Percentiles rank a stretch among this genome's conserved stretches.
phyloP scores from a whole-genome alignment of 805 yeast genomes.

The Kuraishia borneana region DNA sequence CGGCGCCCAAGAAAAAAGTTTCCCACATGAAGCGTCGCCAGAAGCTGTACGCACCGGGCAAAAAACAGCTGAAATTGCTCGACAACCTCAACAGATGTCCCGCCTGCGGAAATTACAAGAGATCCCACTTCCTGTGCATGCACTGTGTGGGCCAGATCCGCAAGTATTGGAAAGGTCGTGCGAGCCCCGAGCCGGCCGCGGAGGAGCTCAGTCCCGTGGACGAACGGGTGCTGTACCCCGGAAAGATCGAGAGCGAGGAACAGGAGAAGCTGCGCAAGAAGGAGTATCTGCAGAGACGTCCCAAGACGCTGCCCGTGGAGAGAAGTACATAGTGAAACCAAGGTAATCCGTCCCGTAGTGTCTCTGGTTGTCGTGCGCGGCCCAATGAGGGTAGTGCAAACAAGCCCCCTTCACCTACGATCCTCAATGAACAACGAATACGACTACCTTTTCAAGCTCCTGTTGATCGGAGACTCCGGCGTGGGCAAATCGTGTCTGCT shows the following conservation, averaged over 20 bases:
- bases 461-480: conserved; percentile 96
- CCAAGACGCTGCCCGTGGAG: conserved; percentile 43
- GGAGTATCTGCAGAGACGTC: conserved; percentile 44
- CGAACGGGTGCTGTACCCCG: conserved; percentile 61
- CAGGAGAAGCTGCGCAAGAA: conserved; percentile 38
- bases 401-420: conserved; percentile 3
- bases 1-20: conserved; percentile 90
- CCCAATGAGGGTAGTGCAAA: too few relatives aligned
- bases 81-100: conserved; percentile 84
- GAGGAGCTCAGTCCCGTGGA: conserved; percentile 41
- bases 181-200: conserved; percentile 12
- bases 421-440: conserved; percentile 83
- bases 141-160: conserved; percentile 79
- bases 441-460: conserved; percentile 92
- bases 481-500: conserved; percentile 96
- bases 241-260: conserved; percentile 39
- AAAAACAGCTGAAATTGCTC: conserved; percentile 67
- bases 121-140: conserved; percentile 89
- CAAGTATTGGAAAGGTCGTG: conserved; percentile 49
- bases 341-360: too few relatives aligned
- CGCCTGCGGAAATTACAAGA: conserved; percentile 85
- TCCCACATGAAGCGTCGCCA: conserved; percentile 81
- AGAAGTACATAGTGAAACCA: background rate
- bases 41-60: conserved; percentile 72
- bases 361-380: too few relatives aligned